phyloP scores from a whole-genome alignment of 2,329 filamentous ascomycete genomes.

The Ceratocystis alfenasii region DNA sequence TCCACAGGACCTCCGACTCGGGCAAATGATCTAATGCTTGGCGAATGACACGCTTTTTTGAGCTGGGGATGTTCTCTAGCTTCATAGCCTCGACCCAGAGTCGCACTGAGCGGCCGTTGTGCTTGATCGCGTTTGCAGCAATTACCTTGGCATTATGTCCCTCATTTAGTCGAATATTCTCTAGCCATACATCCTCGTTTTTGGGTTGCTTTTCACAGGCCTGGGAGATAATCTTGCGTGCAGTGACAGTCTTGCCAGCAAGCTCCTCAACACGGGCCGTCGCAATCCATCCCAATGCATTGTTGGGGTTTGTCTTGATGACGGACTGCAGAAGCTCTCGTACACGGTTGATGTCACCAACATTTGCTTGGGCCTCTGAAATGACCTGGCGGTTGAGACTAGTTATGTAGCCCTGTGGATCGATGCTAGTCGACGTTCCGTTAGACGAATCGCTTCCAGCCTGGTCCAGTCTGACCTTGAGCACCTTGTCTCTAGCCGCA shows the following conservation, averaged over 20 bases:
- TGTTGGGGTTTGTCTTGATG: conserved; percentile 90
- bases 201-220: conserved; percentile 87
- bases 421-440: conserved; percentile 81
- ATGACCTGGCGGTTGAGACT: conserved; percentile 73
- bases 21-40: conserved; percentile 87
- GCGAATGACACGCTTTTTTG: conserved; percentile 84
- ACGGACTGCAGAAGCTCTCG: conserved; percentile 89
- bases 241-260: conserved; percentile 81
- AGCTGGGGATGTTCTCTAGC: conserved; percentile 66
- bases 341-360: conserved; percentile 91
- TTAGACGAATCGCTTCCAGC: conserved; percentile 53
- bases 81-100: conserved; percentile 96
- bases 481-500: conserved; percentile 86
- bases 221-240: conserved; percentile 73
- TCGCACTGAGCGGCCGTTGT: conserved; percentile 75
- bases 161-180: conserved; percentile 88
- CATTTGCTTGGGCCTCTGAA: conserved; percentile 66
- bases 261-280: conserved; percentile 84
- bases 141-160: conserved; percentile 91
- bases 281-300: conserved; percentile 91
- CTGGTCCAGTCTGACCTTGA: conserved; percentile 81
- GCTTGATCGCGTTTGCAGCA: conserved; percentile 81
- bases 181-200: conserved; percentile 90
- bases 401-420: conserved; percentile 91
- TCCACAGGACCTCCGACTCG: conserved; percentile 95